Evolutionary conservation across 2,329 filamentous ascomycete genomes (phyloP).

Genomic region (Aspergillus udagawae): DNA sequence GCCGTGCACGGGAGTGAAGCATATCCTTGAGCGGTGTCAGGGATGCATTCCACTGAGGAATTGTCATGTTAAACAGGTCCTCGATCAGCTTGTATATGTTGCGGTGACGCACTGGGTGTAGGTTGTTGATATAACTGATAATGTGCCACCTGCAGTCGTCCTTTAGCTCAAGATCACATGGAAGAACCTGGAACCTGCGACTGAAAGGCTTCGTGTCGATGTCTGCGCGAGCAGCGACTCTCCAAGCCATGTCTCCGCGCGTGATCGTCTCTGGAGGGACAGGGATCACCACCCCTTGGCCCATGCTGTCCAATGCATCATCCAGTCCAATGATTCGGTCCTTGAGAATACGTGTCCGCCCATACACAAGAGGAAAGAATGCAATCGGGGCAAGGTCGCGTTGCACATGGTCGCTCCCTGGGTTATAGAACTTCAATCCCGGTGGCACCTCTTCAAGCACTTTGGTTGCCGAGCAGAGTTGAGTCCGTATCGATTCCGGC

Average conservation of each 20-base stretch:
- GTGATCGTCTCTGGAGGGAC: constrained; percentile 25
- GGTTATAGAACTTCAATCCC: constrained; percentile 58
- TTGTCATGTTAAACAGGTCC: constrained; percentile 26
- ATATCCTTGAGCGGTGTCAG: constrained; percentile 29
- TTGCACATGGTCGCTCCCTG: constrained; percentile 51
- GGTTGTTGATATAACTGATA: constrained; percentile 45
- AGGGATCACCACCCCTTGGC: constrained; percentile 23
- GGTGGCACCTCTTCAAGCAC: constrained; percentile 49
- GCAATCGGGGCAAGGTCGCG: constrained; percentile 63
- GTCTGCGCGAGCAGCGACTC: constrained; percentile 24
- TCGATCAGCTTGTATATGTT: constrained; percentile 39
- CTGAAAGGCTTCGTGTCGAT: constrained; percentile 29
- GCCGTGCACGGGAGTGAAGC: constrained; percentile 29
- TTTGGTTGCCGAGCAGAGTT: constrained; percentile 43
- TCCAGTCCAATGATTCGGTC: constrained; percentile 24
- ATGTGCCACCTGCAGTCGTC: constrained; percentile 28
- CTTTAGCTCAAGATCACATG: constrained; percentile 35
- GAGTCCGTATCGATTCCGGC: constrained; percentile 32
- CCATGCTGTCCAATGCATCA: constrained; percentile 19
- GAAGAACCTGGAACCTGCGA: constrained; percentile 44
- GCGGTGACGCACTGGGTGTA: constrained; percentile 36
- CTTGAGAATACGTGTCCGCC: constrained; percentile 26
- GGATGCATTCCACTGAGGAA: constrained; percentile 24
- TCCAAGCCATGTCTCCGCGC: constrained; percentile 28
- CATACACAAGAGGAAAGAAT: constrained; percentile 52